These are phyloP conservation scores for Candida palmyrensis DNA, from an alignment of 805 yeast genomes.

Conservation along the genomic window DNA sequence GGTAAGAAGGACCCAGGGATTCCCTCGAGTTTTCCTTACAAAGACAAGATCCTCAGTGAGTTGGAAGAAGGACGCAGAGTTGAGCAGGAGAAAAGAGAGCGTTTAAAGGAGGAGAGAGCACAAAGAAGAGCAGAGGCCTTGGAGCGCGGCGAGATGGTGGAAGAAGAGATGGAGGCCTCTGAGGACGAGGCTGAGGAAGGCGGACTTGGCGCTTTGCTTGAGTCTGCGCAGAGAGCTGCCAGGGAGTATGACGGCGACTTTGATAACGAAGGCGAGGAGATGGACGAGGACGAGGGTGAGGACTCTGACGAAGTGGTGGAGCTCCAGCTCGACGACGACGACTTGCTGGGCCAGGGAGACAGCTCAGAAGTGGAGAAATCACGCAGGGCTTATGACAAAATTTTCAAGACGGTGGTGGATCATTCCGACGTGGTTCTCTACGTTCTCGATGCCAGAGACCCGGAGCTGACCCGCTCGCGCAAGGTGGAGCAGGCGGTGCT, in stretches of 20 bases:
- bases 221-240: conserved; percentile 88
- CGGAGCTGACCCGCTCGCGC: conserved; percentile 88
- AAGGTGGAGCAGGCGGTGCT: conserved; percentile 88
- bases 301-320: conserved; percentile 38
- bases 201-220: conserved; percentile 78
- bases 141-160: conserved; percentile 34
- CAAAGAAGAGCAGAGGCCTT: conserved; percentile 39
- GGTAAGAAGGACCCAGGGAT: conserved; percentile 87
- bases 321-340: conserved; percentile 35
- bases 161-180: conserved; percentile 29
- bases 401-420: conserved; percentile 89
- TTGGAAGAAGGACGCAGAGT: conserved; percentile 58
- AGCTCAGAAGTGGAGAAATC: conserved; percentile 59
- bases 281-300: conserved; percentile 26
- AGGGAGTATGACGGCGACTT: conserved; percentile 60
- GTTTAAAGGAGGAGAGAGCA: conserved; percentile 45
- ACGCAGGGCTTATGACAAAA: conserved; percentile 88
- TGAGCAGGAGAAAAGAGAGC: conserved; percentile 50
- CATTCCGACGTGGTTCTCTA: conserved; percentile 87
- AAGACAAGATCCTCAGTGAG: conserved; percentile 70
- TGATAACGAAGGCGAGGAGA: conserved; percentile 26
- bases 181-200: conserved; percentile 38
- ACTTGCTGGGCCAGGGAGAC: conserved; percentile 41
- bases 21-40: conserved; percentile 92
- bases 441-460: conserved; percentile 97